These are phyloP conservation scores for Penicillium digitatum DNA, from an alignment of 2,329 filamentous ascomycete species.

Conservation along the genomic window DNA sequence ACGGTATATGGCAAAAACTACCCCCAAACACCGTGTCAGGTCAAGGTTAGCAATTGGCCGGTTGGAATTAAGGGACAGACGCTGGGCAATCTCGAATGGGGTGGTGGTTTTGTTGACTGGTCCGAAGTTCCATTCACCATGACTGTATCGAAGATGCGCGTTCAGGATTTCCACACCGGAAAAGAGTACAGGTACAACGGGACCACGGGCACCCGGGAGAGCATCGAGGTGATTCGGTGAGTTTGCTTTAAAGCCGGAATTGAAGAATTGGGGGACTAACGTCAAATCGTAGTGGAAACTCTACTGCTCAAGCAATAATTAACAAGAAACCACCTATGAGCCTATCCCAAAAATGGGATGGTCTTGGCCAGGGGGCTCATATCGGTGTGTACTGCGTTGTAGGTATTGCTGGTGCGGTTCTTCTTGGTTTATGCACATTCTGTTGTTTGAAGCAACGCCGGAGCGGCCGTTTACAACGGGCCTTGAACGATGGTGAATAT, in stretches of 20 bases:
- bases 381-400: constrained; percentile 13
- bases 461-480: constrained; percentile 13
- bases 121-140: constrained; percentile 65
- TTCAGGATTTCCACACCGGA: constrained; percentile 54
- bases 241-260: constrained; percentile 8
- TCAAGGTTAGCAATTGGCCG: constrained; percentile 66
- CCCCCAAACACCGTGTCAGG: constrained; percentile 69
- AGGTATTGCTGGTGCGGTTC: constrained; percentile 2
- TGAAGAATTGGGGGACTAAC: background rate
- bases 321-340: constrained; percentile 10
- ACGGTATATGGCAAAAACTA: constrained; percentile 51
- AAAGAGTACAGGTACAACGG: constrained; percentile 66
- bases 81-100: constrained; percentile 59
- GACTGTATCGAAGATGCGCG: constrained; percentile 61
- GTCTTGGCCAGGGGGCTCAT: constrained; percentile 8
- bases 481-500: constrained; percentile 6
- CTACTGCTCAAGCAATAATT: constrained; percentile 10
- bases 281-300: constrained; percentile 11
- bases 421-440: constrained; percentile 4
- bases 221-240: constrained; percentile 54
- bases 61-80: constrained; percentile 50
- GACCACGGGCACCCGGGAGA: constrained; percentile 58
- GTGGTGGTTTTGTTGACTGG: constrained; percentile 66
- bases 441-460: constrained; percentile 14
- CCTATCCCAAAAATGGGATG: constrained; percentile 14